Base-by-base conservation (phyloP, 306 rosid genomes). In the Medicago ruthenica region DNA sequence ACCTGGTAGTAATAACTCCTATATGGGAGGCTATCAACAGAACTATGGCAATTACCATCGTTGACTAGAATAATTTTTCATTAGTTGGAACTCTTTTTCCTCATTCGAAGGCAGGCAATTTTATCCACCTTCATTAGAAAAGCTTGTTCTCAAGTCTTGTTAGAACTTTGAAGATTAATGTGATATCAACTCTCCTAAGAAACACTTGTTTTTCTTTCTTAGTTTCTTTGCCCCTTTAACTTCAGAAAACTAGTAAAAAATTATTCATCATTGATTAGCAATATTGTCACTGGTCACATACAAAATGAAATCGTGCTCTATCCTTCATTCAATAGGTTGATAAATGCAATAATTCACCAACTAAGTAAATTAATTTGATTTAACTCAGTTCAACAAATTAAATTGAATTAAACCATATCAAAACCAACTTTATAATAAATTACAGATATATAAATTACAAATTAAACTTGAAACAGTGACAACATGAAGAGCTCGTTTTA, bases 1-100 rank as follows among this genome's bases (percentile, higher is more conserved):
- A 5, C 93, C 81, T n/a, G 88, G 74, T 24, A 78, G 78, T 15
- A 83, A 77, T 55, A 79, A 84, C 41, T 76, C 85, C 45, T 73
- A 85, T 80, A 21, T 42, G 67, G 96, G 93, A 82, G 89, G 91
- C 40, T 81, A 86, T 80, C 86, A 85, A 39, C 89, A 79, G 12
- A 88, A 80, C 78, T 86, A 83, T 6, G 88, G 82, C 81, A 76
- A 72, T 71, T 72, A 67, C 36, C 20, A 27, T 34, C 76, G 70
- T 36, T 82, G 59, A 79, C 0, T 73, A 73, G 76, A 37, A 27
- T 9, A 34, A 4, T 3, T 60, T 73, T 54, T 44, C 34, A 3
- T 21, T 57, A 45, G 71, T 45, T 45, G 44, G 48, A 39, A 69
- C 66, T 60, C 39, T 53, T 11, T 55, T 20, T 17, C 15, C 45